These are phyloP conservation scores for Ottelia alismoides DNA, from an alignment of 106 monocot genomes.

Conservation along the genomic window DNA sequence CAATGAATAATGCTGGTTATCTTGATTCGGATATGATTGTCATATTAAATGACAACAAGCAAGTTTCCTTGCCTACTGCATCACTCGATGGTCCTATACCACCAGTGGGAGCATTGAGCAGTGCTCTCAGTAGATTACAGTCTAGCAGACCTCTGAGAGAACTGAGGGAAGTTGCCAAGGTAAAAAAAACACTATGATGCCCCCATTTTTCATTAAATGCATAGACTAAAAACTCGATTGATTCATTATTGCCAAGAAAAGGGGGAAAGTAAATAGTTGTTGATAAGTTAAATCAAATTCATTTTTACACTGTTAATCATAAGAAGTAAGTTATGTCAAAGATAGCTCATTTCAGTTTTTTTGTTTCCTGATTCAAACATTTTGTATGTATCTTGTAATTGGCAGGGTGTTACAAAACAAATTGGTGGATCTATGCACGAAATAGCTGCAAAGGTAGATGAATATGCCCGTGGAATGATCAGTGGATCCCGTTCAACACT, in stretches of 20 bases:
- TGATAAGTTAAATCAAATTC: too few relatives aligned
- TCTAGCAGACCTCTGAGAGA: slow-evolving; percentile 64
- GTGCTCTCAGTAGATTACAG: slow-evolving; percentile 67
- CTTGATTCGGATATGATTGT: slow-evolving; percentile 73
- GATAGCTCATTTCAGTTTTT: too few relatives aligned
- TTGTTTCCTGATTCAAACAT: too few relatives aligned
- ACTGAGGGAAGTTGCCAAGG: slow-evolving; percentile 80
- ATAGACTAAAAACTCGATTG: too few relatives aligned
- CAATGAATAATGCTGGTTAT: slow-evolving; percentile 83
- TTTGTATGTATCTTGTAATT: too few relatives aligned
- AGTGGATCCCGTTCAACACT: slow-evolving; percentile 36
- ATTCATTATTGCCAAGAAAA: too few relatives aligned
- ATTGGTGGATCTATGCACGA: slow-evolving; percentile 53
- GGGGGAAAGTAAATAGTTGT: too few relatives aligned
- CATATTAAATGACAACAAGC: slow-evolving; percentile 74
- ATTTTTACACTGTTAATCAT: too few relatives aligned
- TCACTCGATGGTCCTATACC: slow-evolving; percentile 67
- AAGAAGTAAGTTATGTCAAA: too few relatives aligned
- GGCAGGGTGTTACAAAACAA: slow-evolving; percentile 51
- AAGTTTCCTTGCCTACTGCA: slow-evolving; percentile 85
- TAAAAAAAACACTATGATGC: too few relatives aligned
- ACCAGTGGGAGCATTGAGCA: slow-evolving; percentile 76
- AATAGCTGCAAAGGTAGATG: slow-evolving; percentile 68
- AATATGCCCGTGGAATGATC: slow-evolving; percentile 66
- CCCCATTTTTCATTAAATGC: too few relatives aligned